phyloP scores from a whole-genome alignment of 352 stramenopile genomes.

The Pythium aquatile region DNA sequence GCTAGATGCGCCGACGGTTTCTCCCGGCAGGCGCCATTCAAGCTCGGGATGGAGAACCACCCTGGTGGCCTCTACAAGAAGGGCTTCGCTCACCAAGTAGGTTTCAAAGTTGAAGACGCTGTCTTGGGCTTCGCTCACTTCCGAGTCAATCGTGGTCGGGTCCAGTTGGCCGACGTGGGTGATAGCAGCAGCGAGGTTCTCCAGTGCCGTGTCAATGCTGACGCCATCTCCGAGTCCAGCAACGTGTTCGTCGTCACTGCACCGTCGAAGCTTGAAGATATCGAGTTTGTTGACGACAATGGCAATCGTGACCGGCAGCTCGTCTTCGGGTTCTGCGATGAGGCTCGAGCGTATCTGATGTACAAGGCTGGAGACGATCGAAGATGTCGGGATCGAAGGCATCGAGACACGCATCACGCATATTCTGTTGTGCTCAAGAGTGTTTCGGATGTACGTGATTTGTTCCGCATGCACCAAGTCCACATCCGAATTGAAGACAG shows the following conservation, averaged over 20 bases:
- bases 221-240: not conserved
- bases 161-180: not conserved
- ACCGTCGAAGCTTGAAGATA: slow-evolving; percentile 6
- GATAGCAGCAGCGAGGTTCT: slow-evolving; percentile 13
- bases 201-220: not conserved
- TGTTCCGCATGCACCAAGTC: not conserved
- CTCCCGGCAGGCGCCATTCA: slow-evolving; percentile 38
- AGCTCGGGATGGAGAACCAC: slow-evolving; percentile 45
- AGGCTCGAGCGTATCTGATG: not conserved
- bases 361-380: not conserved
- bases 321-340: not conserved
- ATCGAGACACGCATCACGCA: not conserved
- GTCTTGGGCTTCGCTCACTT: slow-evolving; percentile 3
- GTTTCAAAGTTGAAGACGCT: slow-evolving; percentile 41
- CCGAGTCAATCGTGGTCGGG: not conserved
- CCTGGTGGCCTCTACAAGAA: slow-evolving; percentile 47
- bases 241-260: not conserved
- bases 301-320: slow-evolving; percentile 2
- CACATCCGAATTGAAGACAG: slow-evolving; percentile 2
- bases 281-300: not conserved
- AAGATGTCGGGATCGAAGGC: not conserved
- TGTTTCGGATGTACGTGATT: not conserved
- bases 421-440: slow-evolving; percentile 12
- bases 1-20: slow-evolving; percentile 58
- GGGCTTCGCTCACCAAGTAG: slow-evolving; percentile 57